These are phyloP conservation scores for Dactylellina parvicollis DNA, from an alignment of 2,329 filamentous ascomycete genomes.

Conservation along the genomic window DNA sequence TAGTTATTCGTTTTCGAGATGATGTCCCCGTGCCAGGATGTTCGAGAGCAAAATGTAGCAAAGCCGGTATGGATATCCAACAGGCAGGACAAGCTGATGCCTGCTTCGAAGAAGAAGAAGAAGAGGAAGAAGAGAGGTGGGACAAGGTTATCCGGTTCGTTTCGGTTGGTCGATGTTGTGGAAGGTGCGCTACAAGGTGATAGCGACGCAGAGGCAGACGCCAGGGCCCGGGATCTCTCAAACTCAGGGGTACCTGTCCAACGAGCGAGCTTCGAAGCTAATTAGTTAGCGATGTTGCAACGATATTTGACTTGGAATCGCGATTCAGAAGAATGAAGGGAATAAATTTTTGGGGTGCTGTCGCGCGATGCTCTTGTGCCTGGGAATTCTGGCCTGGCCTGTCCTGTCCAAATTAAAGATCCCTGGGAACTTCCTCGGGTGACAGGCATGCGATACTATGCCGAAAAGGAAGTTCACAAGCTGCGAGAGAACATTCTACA, in stretches of 20 bases:
- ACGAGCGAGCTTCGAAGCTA: conserved; percentile 41
- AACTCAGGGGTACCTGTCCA: conserved; percentile 54
- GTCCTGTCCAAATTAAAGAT: conserved; percentile 28
- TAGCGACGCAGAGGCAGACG: conserved; percentile 41
- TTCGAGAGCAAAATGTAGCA: conserved; percentile 20
- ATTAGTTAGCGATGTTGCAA: conserved; percentile 53
- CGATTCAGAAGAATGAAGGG: conserved; percentile 23
- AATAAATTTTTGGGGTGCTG: not conserved
- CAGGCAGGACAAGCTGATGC: conserved; percentile 47
- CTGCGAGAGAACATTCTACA: conserved; percentile 27
- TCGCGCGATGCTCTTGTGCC: conserved; percentile 18
- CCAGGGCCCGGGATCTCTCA: conserved; percentile 32
- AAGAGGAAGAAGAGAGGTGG: conserved; percentile 11
- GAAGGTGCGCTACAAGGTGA: conserved; percentile 42
- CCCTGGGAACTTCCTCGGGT: conserved; percentile 44
- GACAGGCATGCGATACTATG: conserved; percentile 24
- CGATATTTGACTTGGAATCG: conserved; percentile 43
- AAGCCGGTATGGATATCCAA: conserved; percentile 51
- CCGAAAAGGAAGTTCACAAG: conserved; percentile 51
- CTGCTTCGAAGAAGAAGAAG: conserved; percentile 24
- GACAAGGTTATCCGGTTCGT: conserved; percentile 48
- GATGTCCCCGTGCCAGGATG: not conserved
- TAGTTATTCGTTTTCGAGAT: conserved; percentile 26
- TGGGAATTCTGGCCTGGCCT: conserved; percentile 6
- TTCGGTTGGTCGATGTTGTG: conserved; percentile 52